Evolutionary conservation across 306 rosid genomes (phyloP).

Genomic region (Cajanus cajan): DNA sequence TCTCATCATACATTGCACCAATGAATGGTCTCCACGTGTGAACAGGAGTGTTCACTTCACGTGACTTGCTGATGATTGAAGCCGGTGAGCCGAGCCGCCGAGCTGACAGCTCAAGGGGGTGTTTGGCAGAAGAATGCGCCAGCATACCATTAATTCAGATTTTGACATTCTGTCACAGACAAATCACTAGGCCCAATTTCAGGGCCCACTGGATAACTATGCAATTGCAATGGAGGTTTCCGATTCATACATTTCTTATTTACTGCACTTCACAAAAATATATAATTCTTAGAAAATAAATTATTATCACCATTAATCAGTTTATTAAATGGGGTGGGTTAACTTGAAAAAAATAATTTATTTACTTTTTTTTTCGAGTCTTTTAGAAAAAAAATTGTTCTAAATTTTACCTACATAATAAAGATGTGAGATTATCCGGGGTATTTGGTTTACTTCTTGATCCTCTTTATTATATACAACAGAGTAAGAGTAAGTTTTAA

Average conservation of each 20-base stretch:
- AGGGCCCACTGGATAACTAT: conserved; percentile 26
- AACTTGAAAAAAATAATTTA: too few relatives aligned
- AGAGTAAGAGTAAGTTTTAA: too few relatives aligned
- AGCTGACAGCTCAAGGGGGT: conserved; percentile 24
- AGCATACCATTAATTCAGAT: conserved; percentile 36
- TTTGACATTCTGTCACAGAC: conserved; percentile 44
- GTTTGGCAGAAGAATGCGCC: conserved; percentile 23
- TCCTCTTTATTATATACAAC: too few relatives aligned
- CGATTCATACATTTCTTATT: background rate
- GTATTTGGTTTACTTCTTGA: too few relatives aligned
- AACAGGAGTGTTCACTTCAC: conserved; percentile 42
- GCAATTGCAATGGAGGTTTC: background rate
- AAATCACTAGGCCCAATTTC: conserved; percentile 32
- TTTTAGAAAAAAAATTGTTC: too few relatives aligned
- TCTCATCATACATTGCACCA: conserved; percentile 7
- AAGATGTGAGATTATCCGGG: too few relatives aligned
- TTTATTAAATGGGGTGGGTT: too few relatives aligned
- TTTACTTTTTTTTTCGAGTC: too few relatives aligned
- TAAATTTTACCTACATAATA: too few relatives aligned
- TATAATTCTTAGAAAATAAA: too few relatives aligned
- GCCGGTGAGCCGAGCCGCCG: conserved; percentile 2
- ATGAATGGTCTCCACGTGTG: conserved; percentile 40
- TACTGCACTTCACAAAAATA: background rate
- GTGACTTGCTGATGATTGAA: conserved; percentile 44
- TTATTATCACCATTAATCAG: too few relatives aligned